Percentiles rank a stretch among this genome's conserved stretches.
These are phyloP conservation scores for Colletotrichum spinosum DNA, from an alignment of 2,329 filamentous ascomycete species.

Conservation along the genomic window DNA sequence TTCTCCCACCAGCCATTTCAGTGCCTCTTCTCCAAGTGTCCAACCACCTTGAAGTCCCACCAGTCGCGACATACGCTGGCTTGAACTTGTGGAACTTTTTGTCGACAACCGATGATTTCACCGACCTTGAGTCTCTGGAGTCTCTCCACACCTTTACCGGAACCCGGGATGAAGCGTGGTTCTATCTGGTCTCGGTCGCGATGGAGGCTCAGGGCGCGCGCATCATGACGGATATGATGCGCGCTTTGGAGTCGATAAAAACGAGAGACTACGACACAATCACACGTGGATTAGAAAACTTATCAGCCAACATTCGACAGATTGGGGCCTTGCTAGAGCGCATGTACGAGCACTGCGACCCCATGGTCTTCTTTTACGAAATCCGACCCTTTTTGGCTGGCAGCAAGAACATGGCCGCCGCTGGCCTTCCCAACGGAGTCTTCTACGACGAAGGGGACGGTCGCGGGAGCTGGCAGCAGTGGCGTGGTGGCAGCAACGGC, in stretches of 20 bases:
- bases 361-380: slow-evolving; percentile 87
- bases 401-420: slow-evolving; percentile 90
- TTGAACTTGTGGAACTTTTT: slow-evolving; percentile 92
- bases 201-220: slow-evolving; percentile 86
- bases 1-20: slow-evolving; percentile 80
- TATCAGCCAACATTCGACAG: slow-evolving; percentile 76
- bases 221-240: slow-evolving; percentile 81
- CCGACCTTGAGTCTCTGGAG: slow-evolving; percentile 75
- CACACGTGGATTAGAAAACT: slow-evolving; percentile 70
- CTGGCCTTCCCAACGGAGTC: slow-evolving; percentile 84
- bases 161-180: slow-evolving; percentile 93
- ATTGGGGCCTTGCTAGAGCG: slow-evolving; percentile 76
- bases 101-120: slow-evolving; percentile 64
- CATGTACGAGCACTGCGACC: slow-evolving; percentile 92
- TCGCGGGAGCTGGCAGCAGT: slow-evolving; percentile 76
- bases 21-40: slow-evolving; percentile 81
- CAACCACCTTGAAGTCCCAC: slow-evolving; percentile 80
- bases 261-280: slow-evolving; percentile 70
- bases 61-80: slow-evolving; percentile 90
- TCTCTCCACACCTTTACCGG: slow-evolving; percentile 88
- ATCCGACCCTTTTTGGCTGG: slow-evolving; percentile 92
- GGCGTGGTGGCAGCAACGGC: slow-evolving; percentile 91
- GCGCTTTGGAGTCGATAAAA: slow-evolving; percentile 78
- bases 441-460: slow-evolving; percentile 83
- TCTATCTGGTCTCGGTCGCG: slow-evolving; percentile 88